Conservation (phyloP, 768 basidiomycete species). For the Serendipita indica region DNA sequence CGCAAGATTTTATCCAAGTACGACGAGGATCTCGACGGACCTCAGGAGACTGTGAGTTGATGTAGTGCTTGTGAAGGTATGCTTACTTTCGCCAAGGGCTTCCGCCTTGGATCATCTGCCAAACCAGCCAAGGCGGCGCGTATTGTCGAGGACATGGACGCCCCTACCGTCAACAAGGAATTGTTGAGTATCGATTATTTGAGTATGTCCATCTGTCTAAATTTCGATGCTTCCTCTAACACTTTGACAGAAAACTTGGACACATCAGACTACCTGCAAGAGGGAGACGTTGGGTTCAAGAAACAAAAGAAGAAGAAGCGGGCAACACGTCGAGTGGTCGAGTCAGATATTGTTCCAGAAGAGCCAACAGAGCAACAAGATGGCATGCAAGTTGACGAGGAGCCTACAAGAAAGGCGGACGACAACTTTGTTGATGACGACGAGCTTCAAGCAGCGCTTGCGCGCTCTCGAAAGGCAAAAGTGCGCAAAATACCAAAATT, state of each 20-base stretch:
- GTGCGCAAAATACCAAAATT: conserved; percentile 56
- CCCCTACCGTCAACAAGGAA: conserved; percentile 61
- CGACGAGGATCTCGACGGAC: conserved; percentile 74
- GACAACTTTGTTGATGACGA: conserved; percentile 95
- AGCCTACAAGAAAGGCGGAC: conserved; percentile 62
- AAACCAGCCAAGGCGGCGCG: conserved; percentile 27
- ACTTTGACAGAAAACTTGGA: conserved; percentile 59
- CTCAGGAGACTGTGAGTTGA: conserved; percentile 45
- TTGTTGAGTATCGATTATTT: conserved; percentile 77
- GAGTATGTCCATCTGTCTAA: conserved; percentile 38
- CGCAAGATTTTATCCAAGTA: conserved; percentile 80
- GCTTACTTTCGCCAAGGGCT: conserved; percentile 39
- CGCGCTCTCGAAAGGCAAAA: conserved; percentile 71
- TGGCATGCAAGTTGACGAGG: conserved; percentile 63
- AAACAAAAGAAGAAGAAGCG: conserved; percentile 98
- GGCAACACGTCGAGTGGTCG: conserved; percentile 50
- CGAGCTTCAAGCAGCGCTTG: conserved; percentile 85
- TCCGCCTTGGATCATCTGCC: conserved; percentile 49
- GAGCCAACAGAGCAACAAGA: conserved; percentile 16
- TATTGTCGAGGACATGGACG: conserved; percentile 29
- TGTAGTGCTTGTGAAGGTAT: conserved; percentile 9
- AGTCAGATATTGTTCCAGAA: conserved; percentile 30
- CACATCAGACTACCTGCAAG: conserved; percentile 74
- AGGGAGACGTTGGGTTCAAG: conserved; percentile 89
- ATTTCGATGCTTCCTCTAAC: conserved; percentile 15